These are phyloP conservation scores for Colletotrichum simmondsii DNA, from an alignment of 2,329 filamentous ascomycete species.

Conservation along the genomic window DNA sequence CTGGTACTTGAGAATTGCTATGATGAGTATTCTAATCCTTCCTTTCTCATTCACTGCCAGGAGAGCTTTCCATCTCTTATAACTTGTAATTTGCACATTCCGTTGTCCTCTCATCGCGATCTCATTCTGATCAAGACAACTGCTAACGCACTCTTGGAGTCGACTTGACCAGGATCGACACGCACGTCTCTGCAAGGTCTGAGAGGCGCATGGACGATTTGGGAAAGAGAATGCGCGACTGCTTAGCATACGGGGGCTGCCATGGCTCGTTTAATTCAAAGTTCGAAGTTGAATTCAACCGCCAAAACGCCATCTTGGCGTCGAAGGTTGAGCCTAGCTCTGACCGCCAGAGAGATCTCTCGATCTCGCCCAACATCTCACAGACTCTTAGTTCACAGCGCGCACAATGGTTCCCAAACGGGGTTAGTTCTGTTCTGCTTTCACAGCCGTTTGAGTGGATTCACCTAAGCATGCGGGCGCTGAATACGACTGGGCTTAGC, in stretches of 20 bases:
- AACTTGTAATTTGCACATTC: not conserved
- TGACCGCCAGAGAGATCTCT: not conserved
- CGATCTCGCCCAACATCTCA: not conserved
- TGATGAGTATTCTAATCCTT: not conserved
- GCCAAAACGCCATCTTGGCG: conserved; percentile 6
- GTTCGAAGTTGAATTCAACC: not conserved
- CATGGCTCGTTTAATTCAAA: not conserved
- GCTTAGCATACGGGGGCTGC: not conserved
- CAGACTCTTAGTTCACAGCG: not conserved
- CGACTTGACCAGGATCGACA: not conserved
- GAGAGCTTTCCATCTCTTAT: not conserved
- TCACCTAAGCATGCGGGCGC: not conserved
- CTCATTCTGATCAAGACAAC: not conserved
- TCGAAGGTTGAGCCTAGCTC: not conserved
- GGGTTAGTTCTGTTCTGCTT: conserved; percentile 4
- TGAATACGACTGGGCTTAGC: not conserved
- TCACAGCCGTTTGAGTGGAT: not conserved
- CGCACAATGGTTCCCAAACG: conserved; percentile 23
- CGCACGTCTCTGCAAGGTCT: not conserved
- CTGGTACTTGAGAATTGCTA: no score
- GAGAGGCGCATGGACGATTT: not conserved
- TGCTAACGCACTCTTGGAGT: not conserved
- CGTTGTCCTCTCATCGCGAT: not conserved
- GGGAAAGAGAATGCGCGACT: conserved; percentile 6
- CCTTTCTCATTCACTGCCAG: no score